Evolutionary conservation across 805 yeast genomes (phyloP).

Genomic region (Monosporozyma servazzii): DNA sequence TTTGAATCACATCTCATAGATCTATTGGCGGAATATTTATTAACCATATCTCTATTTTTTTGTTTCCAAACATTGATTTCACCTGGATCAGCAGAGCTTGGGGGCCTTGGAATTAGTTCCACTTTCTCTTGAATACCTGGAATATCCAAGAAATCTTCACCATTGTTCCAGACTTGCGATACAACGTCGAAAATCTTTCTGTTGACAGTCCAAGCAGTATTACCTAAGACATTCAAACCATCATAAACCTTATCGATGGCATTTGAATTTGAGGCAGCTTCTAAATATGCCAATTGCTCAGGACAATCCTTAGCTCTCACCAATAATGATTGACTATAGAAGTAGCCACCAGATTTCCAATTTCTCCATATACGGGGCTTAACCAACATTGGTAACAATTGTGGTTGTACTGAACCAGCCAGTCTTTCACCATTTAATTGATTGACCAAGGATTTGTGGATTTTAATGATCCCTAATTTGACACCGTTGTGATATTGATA

Average conservation of each 20-base stretch:
- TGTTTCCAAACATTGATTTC: constrained; percentile 61
- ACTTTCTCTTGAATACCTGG: constrained; percentile 46
- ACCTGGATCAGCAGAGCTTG: constrained; percentile 60
- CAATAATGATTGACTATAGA: constrained; percentile 50
- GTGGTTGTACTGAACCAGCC: constrained; percentile 68
- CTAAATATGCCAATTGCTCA: constrained; percentile 81
- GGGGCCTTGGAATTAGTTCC: constrained; percentile 49
- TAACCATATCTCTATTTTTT: constrained; percentile 45
- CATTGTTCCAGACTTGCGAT: constrained; percentile 79
- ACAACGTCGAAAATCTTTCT: constrained; percentile 57
- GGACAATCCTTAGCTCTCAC: constrained; percentile 77
- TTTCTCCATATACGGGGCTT: constrained; percentile 84
- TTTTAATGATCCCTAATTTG: constrained; percentile 69
- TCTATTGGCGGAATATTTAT: constrained; percentile 56
- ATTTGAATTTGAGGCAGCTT: constrained; percentile 68
- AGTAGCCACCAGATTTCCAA: constrained; percentile 79
- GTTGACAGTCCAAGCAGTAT: constrained; percentile 89
- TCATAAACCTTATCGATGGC: constrained; percentile 58
- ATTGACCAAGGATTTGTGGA: constrained; percentile 60
- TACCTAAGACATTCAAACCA: constrained; percentile 80
- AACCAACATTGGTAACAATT: constrained; percentile 83
- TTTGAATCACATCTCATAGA: constrained; percentile 91
- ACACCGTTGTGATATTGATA: constrained; percentile 75
- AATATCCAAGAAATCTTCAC: constrained; percentile 62
- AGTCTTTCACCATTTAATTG: constrained; percentile 59